Base-by-base conservation (phyloP, 345 rosid genomes). In the Rhodamnia argentea region DNA sequence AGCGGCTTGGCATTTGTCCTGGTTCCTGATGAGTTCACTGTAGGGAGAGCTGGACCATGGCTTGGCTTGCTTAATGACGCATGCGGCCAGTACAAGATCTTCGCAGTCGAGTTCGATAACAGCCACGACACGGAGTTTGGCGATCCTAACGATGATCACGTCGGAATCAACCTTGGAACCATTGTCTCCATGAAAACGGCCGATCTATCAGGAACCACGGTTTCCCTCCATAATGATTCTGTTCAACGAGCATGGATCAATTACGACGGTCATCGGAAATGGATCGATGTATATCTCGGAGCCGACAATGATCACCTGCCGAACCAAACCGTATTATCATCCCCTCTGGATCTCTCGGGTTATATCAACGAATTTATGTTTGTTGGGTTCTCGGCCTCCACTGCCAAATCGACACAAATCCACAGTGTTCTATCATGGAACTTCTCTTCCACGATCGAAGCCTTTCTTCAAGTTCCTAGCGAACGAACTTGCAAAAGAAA, bases 321-420 rank as follows among this genome's bases (percentile, higher is more conserved):
- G 18, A 51, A 83, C 42, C 52, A 75, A n/a, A 87, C 89, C 13
- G 27, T 83, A 55, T 52, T 85, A 83, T 83, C 86, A 55, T 50
- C n/a, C 4, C 11, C 62, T 5, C 89, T 87, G 53, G 51, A 87
- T 85, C 50, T 87, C 20, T 75, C 87, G 13, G 84, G 82, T 18
- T 83, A 83, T 55, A 40, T 88, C 52, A 51, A 85, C 3, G 87
- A 88, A 37, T 85, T 85, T n/a, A 88, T 88, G 89, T 88, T 85
- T 52, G 89, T 88, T 27, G 89, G 89, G 11, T 88, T 88, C 86
- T 83, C 89, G 9, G 89, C 85, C 32, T 88, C 89, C 29, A 85
- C 84, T 1, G 87, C 85, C 58, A 32, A 85, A 52, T 74, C 82
- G 15, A 62, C 87, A 0, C 87, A 88, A 85, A 53, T 83, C 10